Base-by-base conservation (phyloP, 768 basidiomycete genomes). In the Trametes cubensis region DNA sequence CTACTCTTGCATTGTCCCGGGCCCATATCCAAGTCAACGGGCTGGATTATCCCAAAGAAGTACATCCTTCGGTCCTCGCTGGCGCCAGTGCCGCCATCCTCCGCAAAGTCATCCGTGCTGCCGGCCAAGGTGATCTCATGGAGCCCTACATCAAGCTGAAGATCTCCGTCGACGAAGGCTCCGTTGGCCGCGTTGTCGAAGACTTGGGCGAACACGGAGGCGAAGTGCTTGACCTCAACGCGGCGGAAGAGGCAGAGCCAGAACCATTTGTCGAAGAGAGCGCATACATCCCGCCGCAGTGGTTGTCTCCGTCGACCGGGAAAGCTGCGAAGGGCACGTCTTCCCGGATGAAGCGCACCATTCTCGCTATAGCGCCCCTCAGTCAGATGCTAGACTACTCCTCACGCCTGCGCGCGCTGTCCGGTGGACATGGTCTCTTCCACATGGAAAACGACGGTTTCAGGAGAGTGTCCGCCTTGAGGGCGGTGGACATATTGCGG, bases 171-270 rank as follows among this genome's bases (percentile, higher is more conserved):
- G 78, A 79, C 25, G 87, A 88, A 64, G 84, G 86, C 61, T 79
- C 79, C 60, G 76, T 94, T 3, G 92, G 93, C 23, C 90, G 85
- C 67, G 85, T 90, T 21, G 83, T 93, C 48, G 91, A 88, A 69
- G 93, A 95, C 67, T 76, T 95, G n/a, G 89, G 88, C 11, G 92
- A 94, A 70, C 83, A 88, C 62, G 85, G 86, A 2, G 92, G 90
- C n/a, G 90, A 93, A 70, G 77, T 95, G 13, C 73, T 86, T 23
- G 88, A 92, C 66, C 81, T 94, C 21, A 76, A 74, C 39, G 72
- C 71, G 8, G 76, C 76, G 13, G 64, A 54, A n/a, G 75, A 77
- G 23, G 79, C 77, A 14, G 78, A 79, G 13, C 64, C 68, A 1
- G 71, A 68, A 21, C 78, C 81, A 15, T 89, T 83, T 69, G 67